A percentile compares a stretch with the other conserved stretches of the same genome.
Evolutionary conservation across 768 basidiomycete genomes (phyloP).

Genomic region (Peribolospora baueri): DNA sequence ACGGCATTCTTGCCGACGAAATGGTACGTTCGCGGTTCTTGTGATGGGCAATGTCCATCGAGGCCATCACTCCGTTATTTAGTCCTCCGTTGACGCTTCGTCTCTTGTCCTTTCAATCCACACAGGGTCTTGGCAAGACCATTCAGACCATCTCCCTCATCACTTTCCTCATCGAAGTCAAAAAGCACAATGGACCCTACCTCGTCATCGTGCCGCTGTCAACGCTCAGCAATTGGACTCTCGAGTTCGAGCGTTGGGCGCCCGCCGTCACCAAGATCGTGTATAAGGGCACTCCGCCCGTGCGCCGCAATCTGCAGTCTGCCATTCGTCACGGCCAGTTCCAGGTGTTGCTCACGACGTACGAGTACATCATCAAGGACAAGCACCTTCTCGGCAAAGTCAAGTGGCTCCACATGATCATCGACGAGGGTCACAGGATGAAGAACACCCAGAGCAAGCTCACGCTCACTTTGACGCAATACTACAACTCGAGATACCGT

Average conservation of each 20-base stretch:
- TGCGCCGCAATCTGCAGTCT: conserved; percentile 49
- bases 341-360: conserved; percentile 32
- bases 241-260: conserved; percentile 25
- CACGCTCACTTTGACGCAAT: conserved; percentile 30
- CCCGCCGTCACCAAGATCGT: conserved; percentile 43
- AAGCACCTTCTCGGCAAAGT: conserved; percentile 10
- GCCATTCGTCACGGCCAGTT: conserved; percentile 12
- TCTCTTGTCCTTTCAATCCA: not conserved
- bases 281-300: conserved; percentile 69
- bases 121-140: conserved; percentile 32
- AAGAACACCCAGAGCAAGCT: conserved; percentile 76
- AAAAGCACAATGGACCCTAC: conserved; percentile 47
- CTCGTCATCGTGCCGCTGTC: conserved; percentile 83
- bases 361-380: conserved; percentile 28
- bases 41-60: not conserved
- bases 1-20: conserved; percentile 18
- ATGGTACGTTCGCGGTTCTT: conserved; percentile 10
- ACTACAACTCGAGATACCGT: conserved; percentile 59
- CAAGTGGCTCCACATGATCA: conserved; percentile 71
- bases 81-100: not conserved
- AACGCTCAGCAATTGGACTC: conserved; percentile 31
- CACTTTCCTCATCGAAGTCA: conserved; percentile 53
- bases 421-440: conserved; percentile 82
- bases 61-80: not conserved
- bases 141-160: conserved; percentile 88